Base-by-base conservation (phyloP, 495 filamentous ascomycete genomes). In the Tuber umbilicatum region DNA sequence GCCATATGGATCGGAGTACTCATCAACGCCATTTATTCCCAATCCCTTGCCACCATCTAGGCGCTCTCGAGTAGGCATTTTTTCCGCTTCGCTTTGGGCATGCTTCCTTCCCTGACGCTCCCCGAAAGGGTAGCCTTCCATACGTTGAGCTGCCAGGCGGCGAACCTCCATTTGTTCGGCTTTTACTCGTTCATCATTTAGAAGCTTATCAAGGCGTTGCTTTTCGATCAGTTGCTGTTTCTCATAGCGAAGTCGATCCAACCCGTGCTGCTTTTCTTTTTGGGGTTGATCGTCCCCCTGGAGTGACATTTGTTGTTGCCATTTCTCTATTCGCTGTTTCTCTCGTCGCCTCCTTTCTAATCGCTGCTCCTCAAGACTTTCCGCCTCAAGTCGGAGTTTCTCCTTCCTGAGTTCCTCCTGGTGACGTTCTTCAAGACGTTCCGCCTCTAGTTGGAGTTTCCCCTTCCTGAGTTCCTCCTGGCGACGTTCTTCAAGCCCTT, bases 351-450 rank as follows among this genome's bases (percentile, higher is more conserved):
- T 89, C 84, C 45, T 85, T 86, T 40, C 90, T 86, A 21, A 86
- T 89, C 0, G 94, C 94, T 9, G 90, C 23, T 74, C 88, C 86
- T 75, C 94, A 92, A 85, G 40, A n/a, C n/a, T n/a, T 7, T 41
- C 17, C n/a, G 31, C 70, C 14, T 27, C 43, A 12, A 38, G 40
- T 40, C 27, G 70, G n/a, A 27, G n/a, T 23, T 17, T 69, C 31
- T 27, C 16, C 19, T 70, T 72, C 69, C 23, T 43, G 12, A 10
- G 64, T 31, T 27, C 55, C 12, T 47, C 60, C 42, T 73, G 38
- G n/a, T 35, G 31, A 9, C 45, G 64, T 14, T n/a, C n/a, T n/a
- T n/a, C n/a, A n/a, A n/a, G n/a, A n/a, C n/a, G n/a, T n/a, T n/a
- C n/a, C n/a, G n/a, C n/a, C n/a, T n/a, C n/a, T n/a, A n/a, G n/a